A percentile compares a stretch with the other conserved stretches of the same genome.
These are phyloP conservation scores for Globisporangium cystogenes DNA, from an alignment of 352 stramenopile genomes.

Conservation along the genomic window DNA sequence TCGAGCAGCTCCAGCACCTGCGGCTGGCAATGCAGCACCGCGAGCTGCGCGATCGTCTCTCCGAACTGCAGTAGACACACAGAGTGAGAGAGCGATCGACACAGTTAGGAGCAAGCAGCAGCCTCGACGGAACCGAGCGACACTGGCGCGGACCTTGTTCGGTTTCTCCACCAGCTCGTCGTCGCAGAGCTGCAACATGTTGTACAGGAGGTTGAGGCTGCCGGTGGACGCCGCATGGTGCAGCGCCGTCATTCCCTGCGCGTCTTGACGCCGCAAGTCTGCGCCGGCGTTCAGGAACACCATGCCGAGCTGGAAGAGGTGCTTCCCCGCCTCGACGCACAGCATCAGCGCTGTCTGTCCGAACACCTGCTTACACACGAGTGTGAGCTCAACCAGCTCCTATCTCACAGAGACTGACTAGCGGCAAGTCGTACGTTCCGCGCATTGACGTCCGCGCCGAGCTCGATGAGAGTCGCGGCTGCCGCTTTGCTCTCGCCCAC, in stretches of 20 bases:
- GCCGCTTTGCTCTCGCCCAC: conserved; percentile 58
- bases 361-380: conserved; percentile 43
- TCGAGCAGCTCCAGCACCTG: conserved; percentile 31
- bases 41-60: conserved; percentile 46
- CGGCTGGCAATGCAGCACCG: conserved; percentile 29
- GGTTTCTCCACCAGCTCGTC: conserved; percentile 42
- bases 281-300: conserved; percentile 65
- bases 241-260: conserved; percentile 63
- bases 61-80: conserved; percentile 34
- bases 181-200: conserved; percentile 62
- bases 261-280: conserved; percentile 54
- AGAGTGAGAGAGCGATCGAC: not conserved
- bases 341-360: conserved; percentile 71
- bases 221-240: conserved; percentile 59
- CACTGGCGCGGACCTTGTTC: conserved; percentile 33
- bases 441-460: conserved; percentile 60
- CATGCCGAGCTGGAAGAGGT: conserved; percentile 70
- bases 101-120: not conserved
- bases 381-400: not conserved
- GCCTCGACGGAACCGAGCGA: too few relatives aligned
- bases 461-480: conserved; percentile 58
- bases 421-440: conserved; percentile 39
- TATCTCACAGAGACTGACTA: not conserved
- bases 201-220: conserved; percentile 55
- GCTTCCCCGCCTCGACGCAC: conserved; percentile 45